Evolutionary conservation across 768 basidiomycete genomes (phyloP), one percentile per base, ranked within the genome.

Genomic region (Xerocomellus chrysenteron): DNA sequence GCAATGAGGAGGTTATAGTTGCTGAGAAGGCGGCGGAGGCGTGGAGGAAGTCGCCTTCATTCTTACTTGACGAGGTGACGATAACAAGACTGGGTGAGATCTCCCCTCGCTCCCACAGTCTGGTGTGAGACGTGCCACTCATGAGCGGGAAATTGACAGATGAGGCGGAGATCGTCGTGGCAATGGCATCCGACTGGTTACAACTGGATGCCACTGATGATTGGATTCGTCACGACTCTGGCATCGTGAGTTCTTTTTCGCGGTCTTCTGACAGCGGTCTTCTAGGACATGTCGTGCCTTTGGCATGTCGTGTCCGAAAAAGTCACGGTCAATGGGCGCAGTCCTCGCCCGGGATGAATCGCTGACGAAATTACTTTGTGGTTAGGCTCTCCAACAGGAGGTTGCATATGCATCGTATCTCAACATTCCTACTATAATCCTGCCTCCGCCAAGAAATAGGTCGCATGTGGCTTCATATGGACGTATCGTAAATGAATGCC

Each of bases 141-240:
- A 67, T 47, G 19, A 47, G 21, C 40, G 41, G 32, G 41, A 59
- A 58, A 59, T 50, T 49, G 57, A 47, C 63, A 92, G 91, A 91
- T 70, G 90, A 93, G 65, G 82, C 85, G 11, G 85, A 88, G 56
- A 80, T 80, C 28, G 75, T 90, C 37, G 84, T 91, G 14, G 87
- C 79, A 5, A 82, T 97, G 70, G 80, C 90, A 9, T 94, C 94
- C 2, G 92, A 95, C 53, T 99, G 97, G 97, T 80, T 99, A 4
- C 93, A 97, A 70, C 78, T 99, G 39, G 97, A 99, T 73, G 87
- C 92, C 9, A 76, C 83, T 0, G 94, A 98, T 72, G 92, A 94
- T 65, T 93, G 95, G 80, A 87, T 98, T 52, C 84, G 97, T 44
- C 92, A 96, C 65, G 97, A 99, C 68, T 89, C 94, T 44, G 97